phyloP scores from a whole-genome alignment of 495 filamentous ascomycete genomes.

The Bathelium albidoporum region DNA sequence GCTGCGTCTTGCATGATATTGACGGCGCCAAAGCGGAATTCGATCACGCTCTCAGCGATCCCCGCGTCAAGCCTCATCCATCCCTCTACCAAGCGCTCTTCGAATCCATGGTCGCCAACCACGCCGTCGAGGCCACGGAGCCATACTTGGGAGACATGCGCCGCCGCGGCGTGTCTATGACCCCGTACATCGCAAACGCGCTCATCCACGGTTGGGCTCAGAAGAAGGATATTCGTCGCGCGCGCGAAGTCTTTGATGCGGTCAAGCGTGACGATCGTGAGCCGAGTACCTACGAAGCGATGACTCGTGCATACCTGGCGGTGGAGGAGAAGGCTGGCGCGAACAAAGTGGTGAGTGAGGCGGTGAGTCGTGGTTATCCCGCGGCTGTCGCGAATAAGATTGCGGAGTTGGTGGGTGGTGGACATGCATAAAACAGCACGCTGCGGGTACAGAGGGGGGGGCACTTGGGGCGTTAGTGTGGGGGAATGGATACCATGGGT shows the following conservation, averaged over 20 bases:
- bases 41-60: conserved; percentile 60
- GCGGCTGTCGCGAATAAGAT: conserved; percentile 86
- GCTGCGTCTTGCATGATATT: conserved; percentile 88
- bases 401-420: conserved; percentile 64
- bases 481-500: background rate
- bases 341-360: conserved; percentile 72
- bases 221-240: conserved; percentile 69
- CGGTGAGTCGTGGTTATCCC: conserved; percentile 83
- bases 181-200: conserved; percentile 96
- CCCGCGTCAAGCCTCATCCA: conserved; percentile 55
- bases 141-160: conserved; percentile 65
- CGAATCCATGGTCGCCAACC: conserved; percentile 92
- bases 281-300: conserved; percentile 98
- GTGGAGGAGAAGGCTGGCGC: conserved; percentile 69
- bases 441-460: background rate
- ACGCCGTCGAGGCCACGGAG: conserved; percentile 65
- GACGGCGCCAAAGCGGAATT: conserved; percentile 71
- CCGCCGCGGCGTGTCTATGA: conserved; percentile 63
- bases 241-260: conserved; percentile 64
- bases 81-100: conserved; percentile 94
- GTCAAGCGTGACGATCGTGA: conserved; percentile 69
- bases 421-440: background rate
- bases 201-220: conserved; percentile 97
- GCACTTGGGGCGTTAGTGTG: background rate
- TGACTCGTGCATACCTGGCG: conserved; percentile 86